Evolutionary conservation across 1,284 basidiomycete species (phyloP).

Genomic region (Rhodotorula sp.): DNA sequence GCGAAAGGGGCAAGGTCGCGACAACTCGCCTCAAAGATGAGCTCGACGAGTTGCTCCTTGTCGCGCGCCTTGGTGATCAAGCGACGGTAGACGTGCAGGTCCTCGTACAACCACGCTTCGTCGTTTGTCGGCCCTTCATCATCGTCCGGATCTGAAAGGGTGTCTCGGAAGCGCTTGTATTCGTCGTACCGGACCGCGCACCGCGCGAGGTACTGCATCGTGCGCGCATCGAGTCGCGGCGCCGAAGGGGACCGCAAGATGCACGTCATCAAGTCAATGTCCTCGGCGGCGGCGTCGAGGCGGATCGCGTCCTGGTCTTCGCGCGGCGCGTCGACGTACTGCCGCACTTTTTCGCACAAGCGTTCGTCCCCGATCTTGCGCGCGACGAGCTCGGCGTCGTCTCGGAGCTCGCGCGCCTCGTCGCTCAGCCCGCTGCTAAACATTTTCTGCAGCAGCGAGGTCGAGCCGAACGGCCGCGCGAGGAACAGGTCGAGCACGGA

Average conservation of each 20-base stretch:
- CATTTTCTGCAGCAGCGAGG: slow-evolving; percentile 88
- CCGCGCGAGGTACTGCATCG: slow-evolving; percentile 67
- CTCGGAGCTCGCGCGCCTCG: slow-evolving; percentile 77
- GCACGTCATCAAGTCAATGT: slow-evolving; percentile 73
- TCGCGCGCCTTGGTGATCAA: slow-evolving; percentile 78
- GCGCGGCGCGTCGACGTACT: slow-evolving; percentile 79
- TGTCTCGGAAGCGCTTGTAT: slow-evolving; percentile 65
- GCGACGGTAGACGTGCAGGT: slow-evolving; percentile 73
- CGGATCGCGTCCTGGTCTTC: slow-evolving; percentile 83
- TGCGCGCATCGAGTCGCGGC: slow-evolving; percentile 68
- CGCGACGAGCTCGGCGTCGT: slow-evolving; percentile 79
- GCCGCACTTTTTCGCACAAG: slow-evolving; percentile 81
- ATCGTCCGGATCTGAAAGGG: slow-evolving; percentile 76
- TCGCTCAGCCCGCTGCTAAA: slow-evolving; percentile 87
- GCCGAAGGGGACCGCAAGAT: slow-evolving; percentile 71
- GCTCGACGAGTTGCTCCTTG: slow-evolving; percentile 84
- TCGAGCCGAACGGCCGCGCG: slow-evolving; percentile 94
- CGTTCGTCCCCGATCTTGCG: slow-evolving; percentile 84
- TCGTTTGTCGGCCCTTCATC: slow-evolving; percentile 83
- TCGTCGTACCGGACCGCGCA: slow-evolving; percentile 71
- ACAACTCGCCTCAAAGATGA: slow-evolving; percentile 82
- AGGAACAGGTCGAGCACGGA: slow-evolving; percentile 90
- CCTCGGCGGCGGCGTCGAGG: slow-evolving; percentile 70
- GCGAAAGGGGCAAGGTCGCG: neutral
- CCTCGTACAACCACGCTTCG: slow-evolving; percentile 92